Evolutionary conservation across 306 rosid species (phyloP).

Genomic region (Cajanus cajan): DNA sequence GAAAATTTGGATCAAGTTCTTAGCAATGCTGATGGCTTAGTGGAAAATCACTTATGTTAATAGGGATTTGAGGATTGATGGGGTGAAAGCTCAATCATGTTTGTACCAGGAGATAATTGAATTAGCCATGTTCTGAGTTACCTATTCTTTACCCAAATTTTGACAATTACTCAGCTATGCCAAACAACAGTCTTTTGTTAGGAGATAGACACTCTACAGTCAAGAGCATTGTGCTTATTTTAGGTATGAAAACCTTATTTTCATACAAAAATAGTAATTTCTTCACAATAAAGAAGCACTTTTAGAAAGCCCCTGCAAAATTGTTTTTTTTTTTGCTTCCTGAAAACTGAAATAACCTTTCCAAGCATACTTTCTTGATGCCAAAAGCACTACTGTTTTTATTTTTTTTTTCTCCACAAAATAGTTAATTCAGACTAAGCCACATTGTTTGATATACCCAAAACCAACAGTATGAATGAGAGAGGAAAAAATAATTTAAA

Average conservation of each 20-base stretch:
- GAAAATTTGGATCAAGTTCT: slow-evolving; percentile 51
- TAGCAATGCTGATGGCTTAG: slow-evolving; percentile 24
- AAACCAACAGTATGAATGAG: not conserved
- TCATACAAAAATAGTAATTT: no score
- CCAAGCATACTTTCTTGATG: not conserved
- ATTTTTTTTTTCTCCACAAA: not conserved
- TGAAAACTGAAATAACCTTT: not conserved
- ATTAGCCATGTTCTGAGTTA: not conserved
- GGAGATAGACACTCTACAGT: not conserved
- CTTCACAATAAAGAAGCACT: not conserved
- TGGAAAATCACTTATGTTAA: not conserved
- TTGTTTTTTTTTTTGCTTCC: not conserved
- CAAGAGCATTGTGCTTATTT: slow-evolving; percentile 1
- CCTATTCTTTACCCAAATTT: not conserved
- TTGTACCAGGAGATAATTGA: not conserved
- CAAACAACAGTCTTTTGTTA: slow-evolving; percentile 9
- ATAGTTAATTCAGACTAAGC: not conserved
- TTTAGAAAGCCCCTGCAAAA: not conserved
- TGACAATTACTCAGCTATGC: not conserved
- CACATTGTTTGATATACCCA: not conserved
- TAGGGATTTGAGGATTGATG: not conserved
- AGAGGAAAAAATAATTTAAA: not conserved
- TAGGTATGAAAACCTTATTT: slow-evolving; percentile 9
- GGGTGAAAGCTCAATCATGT: not conserved
- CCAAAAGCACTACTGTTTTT: not conserved